Percentiles rank a stretch among this genome's conserved stretches.
Conservation (phyloP, 2,329 filamentous ascomycete genomes). For the Piedraia hortae region DNA sequence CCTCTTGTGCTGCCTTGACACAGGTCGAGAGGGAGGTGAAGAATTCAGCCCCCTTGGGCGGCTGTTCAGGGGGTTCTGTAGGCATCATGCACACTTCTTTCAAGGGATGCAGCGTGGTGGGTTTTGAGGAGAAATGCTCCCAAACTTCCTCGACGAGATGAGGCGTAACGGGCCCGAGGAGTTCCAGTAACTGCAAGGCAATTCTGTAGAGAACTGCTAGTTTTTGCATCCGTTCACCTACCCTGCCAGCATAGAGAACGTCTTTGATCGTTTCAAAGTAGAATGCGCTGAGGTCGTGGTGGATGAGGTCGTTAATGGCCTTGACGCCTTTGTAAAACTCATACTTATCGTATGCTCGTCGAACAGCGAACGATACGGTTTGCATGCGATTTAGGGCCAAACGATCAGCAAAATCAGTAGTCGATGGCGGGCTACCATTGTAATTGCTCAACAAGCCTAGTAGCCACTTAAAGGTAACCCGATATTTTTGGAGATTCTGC, state of each 20-base stretch:
- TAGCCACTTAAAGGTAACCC: constrained; percentile 73
- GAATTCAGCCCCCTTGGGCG: constrained; percentile 19
- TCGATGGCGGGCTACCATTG: constrained; percentile 6
- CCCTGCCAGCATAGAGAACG: constrained; percentile 58
- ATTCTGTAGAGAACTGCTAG: constrained; percentile 33
- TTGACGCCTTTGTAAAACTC: constrained; percentile 61
- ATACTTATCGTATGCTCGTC: constrained; percentile 36
- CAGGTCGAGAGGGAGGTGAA: constrained; percentile 28
- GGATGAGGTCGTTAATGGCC: constrained; percentile 54
- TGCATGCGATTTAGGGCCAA: constrained; percentile 52
- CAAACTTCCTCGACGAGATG: constrained; percentile 70
- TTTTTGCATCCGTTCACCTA: constrained; percentile 29
- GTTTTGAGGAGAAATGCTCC: constrained; percentile 36
- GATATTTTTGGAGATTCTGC: constrained; percentile 54
- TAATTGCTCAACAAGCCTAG: constrained; percentile 33
- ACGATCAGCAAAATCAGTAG: constrained; percentile 24
- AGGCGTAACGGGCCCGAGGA: constrained; percentile 59
- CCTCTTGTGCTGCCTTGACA: constrained; percentile 51
- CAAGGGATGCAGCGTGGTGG: constrained; percentile 8
- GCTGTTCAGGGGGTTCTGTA: constrained; percentile 3
- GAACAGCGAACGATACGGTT: constrained; percentile 35
- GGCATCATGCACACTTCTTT: constrained; percentile 5
- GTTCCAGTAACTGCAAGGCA: constrained; percentile 43
- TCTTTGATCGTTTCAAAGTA: constrained; percentile 89
- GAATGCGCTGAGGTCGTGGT: constrained; percentile 63